These are phyloP conservation scores for Kwoniella pini DNA, from an alignment of 768 basidiomycete species.

Conservation along the genomic window DNA sequence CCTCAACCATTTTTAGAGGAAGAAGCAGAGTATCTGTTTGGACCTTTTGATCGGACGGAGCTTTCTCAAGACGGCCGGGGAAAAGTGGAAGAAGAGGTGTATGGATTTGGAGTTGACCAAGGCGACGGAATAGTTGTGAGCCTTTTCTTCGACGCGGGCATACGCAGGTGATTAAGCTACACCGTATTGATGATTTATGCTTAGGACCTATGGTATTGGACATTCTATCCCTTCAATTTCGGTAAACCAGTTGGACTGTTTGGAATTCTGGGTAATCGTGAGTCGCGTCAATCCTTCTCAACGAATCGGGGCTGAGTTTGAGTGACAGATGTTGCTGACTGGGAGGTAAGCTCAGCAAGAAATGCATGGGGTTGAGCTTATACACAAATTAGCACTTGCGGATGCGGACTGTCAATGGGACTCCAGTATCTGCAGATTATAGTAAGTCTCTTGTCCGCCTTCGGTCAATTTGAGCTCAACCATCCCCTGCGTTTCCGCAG, in stretches of 20 bases:
- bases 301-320: not conserved
- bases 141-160: not conserved
- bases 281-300: conserved; percentile 12
- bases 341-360: conserved; percentile 31
- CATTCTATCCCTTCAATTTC: conserved; percentile 48
- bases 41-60: conserved; percentile 23
- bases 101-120: conserved; percentile 45
- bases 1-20: conserved; percentile 35
- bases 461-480: not conserved
- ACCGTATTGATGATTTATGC: not conserved
- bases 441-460: conserved; percentile 18
- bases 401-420: conserved; percentile 38
- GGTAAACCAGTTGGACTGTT: conserved; percentile 42
- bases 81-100: conserved; percentile 32
- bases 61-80: conserved; percentile 22
- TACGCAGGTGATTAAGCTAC: not conserved
- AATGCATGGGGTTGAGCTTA: not conserved
- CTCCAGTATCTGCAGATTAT: conserved; percentile 41
- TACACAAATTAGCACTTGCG: conserved; percentile 22
- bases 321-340: conserved; percentile 37
- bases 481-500: conserved; percentile 4
- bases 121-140: conserved; percentile 41
- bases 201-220: conserved; percentile 53
- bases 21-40: conserved; percentile 34
- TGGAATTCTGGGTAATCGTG: conserved; percentile 47